These are phyloP conservation scores for Bruguiera sexangula DNA, from an alignment of 345 rosid genomes.

Conservation along the genomic window DNA sequence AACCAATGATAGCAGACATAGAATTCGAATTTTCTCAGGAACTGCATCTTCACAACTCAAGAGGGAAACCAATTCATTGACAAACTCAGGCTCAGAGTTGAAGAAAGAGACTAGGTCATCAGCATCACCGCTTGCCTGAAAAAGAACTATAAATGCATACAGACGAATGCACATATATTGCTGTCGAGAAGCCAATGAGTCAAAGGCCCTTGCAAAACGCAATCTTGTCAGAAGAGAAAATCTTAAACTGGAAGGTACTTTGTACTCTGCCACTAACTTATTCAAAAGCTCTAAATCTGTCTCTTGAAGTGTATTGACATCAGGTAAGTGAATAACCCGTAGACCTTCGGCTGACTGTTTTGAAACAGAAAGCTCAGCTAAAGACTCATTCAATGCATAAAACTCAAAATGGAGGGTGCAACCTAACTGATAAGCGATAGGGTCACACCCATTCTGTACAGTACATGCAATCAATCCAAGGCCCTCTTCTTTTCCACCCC, in stretches of 20 bases:
- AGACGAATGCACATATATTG: constrained; percentile 89
- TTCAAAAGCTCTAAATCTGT: constrained; percentile 77
- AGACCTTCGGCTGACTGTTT: constrained; percentile 60
- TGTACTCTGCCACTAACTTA: constrained; percentile 63
- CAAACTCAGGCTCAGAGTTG: constrained; percentile 89
- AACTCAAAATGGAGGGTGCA: constrained; percentile 96
- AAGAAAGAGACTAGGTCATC: constrained; percentile 83
- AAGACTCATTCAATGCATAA: constrained; percentile 52
- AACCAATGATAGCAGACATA: constrained; percentile 77
- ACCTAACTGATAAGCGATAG: constrained; percentile 69
- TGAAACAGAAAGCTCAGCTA: constrained; percentile 24
- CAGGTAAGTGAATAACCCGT: constrained; percentile 69
- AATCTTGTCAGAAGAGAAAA: constrained; percentile 77
- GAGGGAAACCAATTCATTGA: constrained; percentile 74
- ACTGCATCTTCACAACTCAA: constrained; percentile 78
- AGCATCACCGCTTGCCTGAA: constrained; percentile 75
- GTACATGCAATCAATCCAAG: constrained; percentile 83
- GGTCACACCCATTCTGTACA: constrained; percentile 59
- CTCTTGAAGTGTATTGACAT: constrained; percentile 41
- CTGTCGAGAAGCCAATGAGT: constrained; percentile 68
- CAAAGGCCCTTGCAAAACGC: constrained; percentile 88
- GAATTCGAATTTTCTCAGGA: constrained; percentile 78
- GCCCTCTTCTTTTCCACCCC: constrained; percentile 99
- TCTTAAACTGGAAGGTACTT: constrained; percentile 77
- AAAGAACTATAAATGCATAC: constrained; percentile 87